A percentile compares a stretch with the other conserved stretches of the same genome.
Evolutionary conservation across 1,139 yeast genomes (phyloP).

Genomic region (Saccharomyces hybrid): DNA sequence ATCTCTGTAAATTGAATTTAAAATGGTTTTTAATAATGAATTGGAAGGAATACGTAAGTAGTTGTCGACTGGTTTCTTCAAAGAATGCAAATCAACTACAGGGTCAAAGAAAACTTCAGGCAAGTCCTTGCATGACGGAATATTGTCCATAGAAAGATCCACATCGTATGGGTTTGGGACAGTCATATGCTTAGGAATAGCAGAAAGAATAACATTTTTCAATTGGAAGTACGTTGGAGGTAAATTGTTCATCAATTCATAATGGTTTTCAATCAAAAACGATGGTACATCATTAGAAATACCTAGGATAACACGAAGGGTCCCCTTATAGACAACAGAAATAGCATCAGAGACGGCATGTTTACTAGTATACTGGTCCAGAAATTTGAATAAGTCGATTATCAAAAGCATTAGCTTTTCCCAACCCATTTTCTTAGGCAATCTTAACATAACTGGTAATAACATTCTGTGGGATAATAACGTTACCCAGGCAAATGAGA

Average conservation of each 20-base stretch:
- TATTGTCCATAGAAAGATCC: slow-evolving; percentile 40
- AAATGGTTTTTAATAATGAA: slow-evolving; percentile 57
- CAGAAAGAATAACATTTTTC: slow-evolving; percentile 74
- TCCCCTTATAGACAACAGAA: slow-evolving; percentile 79
- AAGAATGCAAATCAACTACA: slow-evolving; percentile 50
- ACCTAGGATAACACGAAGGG: slow-evolving; percentile 69
- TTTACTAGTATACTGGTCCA: slow-evolving; percentile 40
- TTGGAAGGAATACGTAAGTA: slow-evolving; percentile 73
- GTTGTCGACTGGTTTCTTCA: slow-evolving; percentile 71
- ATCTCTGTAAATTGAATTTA: slow-evolving; percentile 48
- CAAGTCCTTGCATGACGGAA: slow-evolving; percentile 28
- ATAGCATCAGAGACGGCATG: slow-evolving; percentile 53
- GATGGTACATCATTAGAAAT: slow-evolving; percentile 86
- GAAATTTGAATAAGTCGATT: slow-evolving; percentile 60
- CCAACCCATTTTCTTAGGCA: slow-evolving; percentile 55
- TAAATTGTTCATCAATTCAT: slow-evolving; percentile 60
- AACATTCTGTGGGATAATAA: slow-evolving; percentile 85
- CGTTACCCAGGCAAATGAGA: slow-evolving; percentile 93
- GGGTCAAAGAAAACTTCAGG: slow-evolving; percentile 60
- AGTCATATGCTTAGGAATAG: slow-evolving; percentile 57
- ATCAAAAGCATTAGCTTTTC: slow-evolving; percentile 52
- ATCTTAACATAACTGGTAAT: slow-evolving; percentile 65
- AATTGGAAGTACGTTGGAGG: slow-evolving; percentile 77
- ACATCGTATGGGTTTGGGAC: slow-evolving; percentile 81
- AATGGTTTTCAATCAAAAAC: slow-evolving; percentile 73